Evolutionary conservation across 2,329 filamentous ascomycete species (phyloP), one percentile per base, ranked within the genome.

Genomic region (Diaporthe velutina): DNA sequence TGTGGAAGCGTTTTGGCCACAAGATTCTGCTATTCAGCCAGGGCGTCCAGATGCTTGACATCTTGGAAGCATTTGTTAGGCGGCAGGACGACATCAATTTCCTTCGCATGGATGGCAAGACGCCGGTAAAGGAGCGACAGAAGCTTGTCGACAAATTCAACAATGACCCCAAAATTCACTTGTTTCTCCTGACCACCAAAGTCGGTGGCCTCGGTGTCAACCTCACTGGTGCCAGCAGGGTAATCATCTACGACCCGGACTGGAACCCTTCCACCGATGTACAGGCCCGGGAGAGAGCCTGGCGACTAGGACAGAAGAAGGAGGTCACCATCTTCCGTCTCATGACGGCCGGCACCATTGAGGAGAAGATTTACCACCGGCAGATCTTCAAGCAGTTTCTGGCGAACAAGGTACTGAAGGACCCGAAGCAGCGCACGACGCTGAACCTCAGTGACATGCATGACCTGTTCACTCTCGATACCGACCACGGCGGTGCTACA

Each of bases 341-440:
- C n/a, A 98, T 99, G 94, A 98, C 95, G 5, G 95, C 96, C 7
- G 97, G 97, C 1, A 99, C 97, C 0, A 99, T 99, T 33, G 97
- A 99, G 81, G 97, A 99, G 83, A 99, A 99, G 86, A 99, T 99
- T 40, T 99, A 98, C 77, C 96, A 99, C 83, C 93, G 97, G 22
- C 97, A 99, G 81, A 97, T 99, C 68, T 99, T 98, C 88, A 99
- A 99, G 83, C 96, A 98, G 79, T 98, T 98, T 81, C 88, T 99
- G 76, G 97, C 95, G 4, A 98, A 98, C 85, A 98, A 98, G 83
- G 96, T 99, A 9, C 84, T 99, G 68, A 96, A 94, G 79, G 96
- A 99, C 79, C 95, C 97, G 0, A 98, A 98, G 80, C 96, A 98
- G 83, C 92, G 95, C 30, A 95, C 97, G 77, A 95, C 93, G 0